Evolutionary conservation across 371 early-diverging fungal genomes (phyloP).

Genomic region (Parasitella parasitica): DNA sequence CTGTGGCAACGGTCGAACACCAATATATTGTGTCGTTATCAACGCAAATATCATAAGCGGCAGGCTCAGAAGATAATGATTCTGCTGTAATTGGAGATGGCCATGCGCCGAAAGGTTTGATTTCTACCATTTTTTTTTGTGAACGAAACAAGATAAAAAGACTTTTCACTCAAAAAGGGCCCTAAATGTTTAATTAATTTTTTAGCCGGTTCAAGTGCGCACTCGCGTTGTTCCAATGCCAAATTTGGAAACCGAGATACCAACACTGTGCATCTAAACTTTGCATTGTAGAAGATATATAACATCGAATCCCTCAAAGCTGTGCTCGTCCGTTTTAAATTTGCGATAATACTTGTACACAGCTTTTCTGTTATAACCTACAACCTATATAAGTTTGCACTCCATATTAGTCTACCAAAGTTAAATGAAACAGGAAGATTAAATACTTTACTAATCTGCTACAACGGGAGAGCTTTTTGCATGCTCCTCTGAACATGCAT

Average conservation of each 20-base stretch:
- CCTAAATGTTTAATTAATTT: background rate
- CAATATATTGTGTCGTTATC: slow-evolving; percentile 38
- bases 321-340: too few species aligned
- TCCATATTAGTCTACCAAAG: too few species aligned
- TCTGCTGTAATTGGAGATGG: slow-evolving; percentile 46
- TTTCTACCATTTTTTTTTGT: slow-evolving; percentile 24
- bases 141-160: slow-evolving; percentile 6
- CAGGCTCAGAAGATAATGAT: slow-evolving; percentile 29
- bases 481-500: background rate
- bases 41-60: slow-evolving; percentile 27
- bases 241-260: background rate
- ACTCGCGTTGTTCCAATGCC: background rate
- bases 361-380: too few species aligned
- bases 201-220: background rate
- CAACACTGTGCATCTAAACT: background rate
- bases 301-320: too few species aligned
- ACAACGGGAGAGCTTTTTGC: background rate
- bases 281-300: too few species aligned
- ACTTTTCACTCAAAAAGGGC: background rate
- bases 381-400: too few species aligned
- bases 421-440: too few species aligned
- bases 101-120: slow-evolving; percentile 47
- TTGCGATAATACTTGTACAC: too few species aligned
- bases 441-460: too few species aligned
- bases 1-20: slow-evolving; percentile 33